A percentile compares a stretch with the other conserved stretches of the same genome.
Evolutionary conservation across 2,329 filamentous ascomycete species (phyloP).

Genomic region (Fusarium begoniae): DNA sequence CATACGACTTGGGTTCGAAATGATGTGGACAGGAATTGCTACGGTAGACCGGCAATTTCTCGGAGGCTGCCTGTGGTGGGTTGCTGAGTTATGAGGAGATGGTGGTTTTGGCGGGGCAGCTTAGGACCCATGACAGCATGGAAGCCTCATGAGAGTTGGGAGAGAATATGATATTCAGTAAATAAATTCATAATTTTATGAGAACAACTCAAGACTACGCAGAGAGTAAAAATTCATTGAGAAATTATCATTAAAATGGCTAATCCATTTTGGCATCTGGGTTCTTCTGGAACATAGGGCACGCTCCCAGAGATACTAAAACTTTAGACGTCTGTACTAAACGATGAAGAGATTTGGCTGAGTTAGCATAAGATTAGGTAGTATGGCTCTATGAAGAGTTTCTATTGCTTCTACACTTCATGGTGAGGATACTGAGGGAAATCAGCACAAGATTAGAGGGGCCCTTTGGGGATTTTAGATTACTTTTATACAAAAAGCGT

Average conservation of each 20-base stretch:
- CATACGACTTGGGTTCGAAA: constrained; percentile 21
- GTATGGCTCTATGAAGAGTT: background rate
- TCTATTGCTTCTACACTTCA: background rate
- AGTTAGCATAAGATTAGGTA: background rate
- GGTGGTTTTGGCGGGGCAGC: constrained; percentile 37
- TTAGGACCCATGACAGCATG: constrained; percentile 19
- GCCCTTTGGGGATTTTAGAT: background rate
- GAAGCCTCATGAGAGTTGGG: background rate
- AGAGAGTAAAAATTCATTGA: background rate
- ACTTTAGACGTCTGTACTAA: background rate
- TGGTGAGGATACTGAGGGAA: background rate
- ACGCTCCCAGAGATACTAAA: background rate
- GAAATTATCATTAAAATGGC: background rate
- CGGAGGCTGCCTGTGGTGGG: constrained; percentile 37
- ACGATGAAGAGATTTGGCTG: background rate
- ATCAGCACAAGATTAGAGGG: background rate
- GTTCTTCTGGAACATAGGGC: background rate
- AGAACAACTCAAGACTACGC: background rate
- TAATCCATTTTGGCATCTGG: background rate
- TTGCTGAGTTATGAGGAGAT: constrained; percentile 34
- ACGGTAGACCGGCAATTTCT: constrained; percentile 44
- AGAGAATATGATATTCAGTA: background rate
- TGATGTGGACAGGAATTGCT: constrained; percentile 43
- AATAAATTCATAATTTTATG: background rate
- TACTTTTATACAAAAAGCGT: background rate